Conservation (phyloP, 306 rosid genomes). For the Rosa multiflora region DNA sequence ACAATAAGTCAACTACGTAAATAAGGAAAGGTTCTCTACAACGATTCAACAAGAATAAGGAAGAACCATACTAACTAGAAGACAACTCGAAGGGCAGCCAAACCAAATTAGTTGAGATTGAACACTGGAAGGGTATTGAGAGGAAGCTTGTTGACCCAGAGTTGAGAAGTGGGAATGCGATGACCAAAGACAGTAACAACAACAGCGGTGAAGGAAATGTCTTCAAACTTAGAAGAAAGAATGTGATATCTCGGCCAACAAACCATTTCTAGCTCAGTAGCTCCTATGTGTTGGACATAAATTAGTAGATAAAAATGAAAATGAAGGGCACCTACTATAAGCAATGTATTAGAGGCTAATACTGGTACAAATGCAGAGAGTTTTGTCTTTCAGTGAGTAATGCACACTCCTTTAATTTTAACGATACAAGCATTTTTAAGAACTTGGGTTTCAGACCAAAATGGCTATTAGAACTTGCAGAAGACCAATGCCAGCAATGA, state of each 20-base stretch:
- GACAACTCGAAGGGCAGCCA: no score
- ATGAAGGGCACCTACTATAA: neutral
- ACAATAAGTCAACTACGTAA: no score
- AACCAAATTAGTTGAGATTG: no score
- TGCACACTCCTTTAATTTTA: neutral
- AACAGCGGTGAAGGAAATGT: neutral
- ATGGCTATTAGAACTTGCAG: neutral
- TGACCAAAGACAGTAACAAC: neutral
- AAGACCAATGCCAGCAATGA: neutral
- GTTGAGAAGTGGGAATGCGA: neutral
- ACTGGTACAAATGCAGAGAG: neutral
- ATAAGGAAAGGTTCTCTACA: no score
- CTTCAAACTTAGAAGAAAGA: neutral
- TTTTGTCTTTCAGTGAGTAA: neutral
- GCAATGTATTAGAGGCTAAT: neutral
- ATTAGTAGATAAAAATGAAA: neutral
- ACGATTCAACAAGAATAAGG: no score
- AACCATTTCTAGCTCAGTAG: neutral
- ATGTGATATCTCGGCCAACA: neutral
- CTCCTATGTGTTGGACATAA: neutral
- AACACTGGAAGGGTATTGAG: no score
- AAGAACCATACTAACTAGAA: no score
- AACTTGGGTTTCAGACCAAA: neutral
- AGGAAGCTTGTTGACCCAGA: no score
- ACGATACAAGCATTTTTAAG: neutral